phyloP scores from a whole-genome alignment of 148 eudicot species.

The Pharnaceum exiguum region DNA sequence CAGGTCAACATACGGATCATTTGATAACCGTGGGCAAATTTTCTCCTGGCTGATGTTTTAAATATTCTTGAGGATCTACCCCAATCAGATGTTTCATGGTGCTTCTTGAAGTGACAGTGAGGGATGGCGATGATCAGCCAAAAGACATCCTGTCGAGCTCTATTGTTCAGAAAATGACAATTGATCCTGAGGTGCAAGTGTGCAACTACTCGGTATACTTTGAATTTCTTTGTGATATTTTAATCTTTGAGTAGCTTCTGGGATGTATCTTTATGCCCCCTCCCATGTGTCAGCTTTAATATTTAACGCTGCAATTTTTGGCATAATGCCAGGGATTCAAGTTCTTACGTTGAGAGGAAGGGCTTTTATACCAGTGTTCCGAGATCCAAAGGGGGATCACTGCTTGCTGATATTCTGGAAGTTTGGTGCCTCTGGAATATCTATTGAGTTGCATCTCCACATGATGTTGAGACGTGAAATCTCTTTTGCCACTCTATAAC shows the following conservation, averaged over 20 bases:
- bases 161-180: neutral
- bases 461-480: no score
- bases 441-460: no score
- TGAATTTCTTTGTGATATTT: neutral
- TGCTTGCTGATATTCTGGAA: no score
- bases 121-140: neutral
- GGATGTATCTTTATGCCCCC: no score
- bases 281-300: no score
- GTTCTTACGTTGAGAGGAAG: no score
- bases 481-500: neutral
- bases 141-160: neutral
- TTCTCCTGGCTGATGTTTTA: constrained; percentile 18
- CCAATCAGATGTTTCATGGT: neutral
- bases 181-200: constrained; percentile 1
- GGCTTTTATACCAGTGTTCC: no score
- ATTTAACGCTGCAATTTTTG: no score
- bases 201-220: neutral
- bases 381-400: no score
- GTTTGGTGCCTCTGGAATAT: no score
- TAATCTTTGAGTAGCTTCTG: no score
- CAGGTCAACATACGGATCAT: constrained; percentile 24
- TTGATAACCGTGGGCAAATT: constrained; percentile 10
- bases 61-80: constrained; percentile 1
- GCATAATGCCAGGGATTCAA: no score
- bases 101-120: constrained; percentile 1